Base-by-base conservation (phyloP, 73 alveolate genomes). In the Paramecium primaurelia region DNA sequence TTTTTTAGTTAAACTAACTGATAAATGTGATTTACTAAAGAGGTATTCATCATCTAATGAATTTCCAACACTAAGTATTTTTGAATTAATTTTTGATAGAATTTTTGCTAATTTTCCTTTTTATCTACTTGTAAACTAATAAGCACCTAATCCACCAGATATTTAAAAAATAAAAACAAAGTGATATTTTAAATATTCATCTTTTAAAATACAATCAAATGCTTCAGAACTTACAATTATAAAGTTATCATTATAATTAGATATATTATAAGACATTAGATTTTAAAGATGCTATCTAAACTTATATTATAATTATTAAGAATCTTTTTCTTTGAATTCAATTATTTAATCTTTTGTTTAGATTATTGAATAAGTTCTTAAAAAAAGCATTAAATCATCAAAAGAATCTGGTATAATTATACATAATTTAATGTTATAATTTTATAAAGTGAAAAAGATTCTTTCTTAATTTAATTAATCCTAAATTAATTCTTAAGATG, bases 171-270 rank as follows among this genome's bases (percentile, higher is more conserved):
- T 73, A 38, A 73, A 73, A 12, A 40, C 18, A 18, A 73, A 73
- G 8, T 73, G 87, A 73, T 73, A 44, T 37, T 73, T 73, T 40
- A 73, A 36, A 40, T 73, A 73, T 73, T 73, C 87, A 73, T 73
- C 87, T 5, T 32, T 8, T 36, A 73, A 16, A 22, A 73, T 73
- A 22, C 22, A 37, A 6, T 73, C n/a, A 37, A 73, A 73, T 37
- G 87, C 87, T 36, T 73, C 59, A 0, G 40, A 25, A 38, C 47
- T 73, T 10, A 73, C 40, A 37, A 73, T 38, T 36, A 73, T 37
- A 73, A 73, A 73, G 6, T n/a, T 73, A 20, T 12, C 68, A 5
- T 30, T 16, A 73, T 37, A 9, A 37, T 37, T 37, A 37, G 18
- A 5, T 5, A 28, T 20, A 68, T 25, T 26, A 32, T 71, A 16